A percentile compares a stretch with the other conserved stretches of the same genome.
These are phyloP conservation scores for Decorospora gaudefroyi DNA, from an alignment of 2,329 filamentous ascomycete species.

Conservation along the genomic window DNA sequence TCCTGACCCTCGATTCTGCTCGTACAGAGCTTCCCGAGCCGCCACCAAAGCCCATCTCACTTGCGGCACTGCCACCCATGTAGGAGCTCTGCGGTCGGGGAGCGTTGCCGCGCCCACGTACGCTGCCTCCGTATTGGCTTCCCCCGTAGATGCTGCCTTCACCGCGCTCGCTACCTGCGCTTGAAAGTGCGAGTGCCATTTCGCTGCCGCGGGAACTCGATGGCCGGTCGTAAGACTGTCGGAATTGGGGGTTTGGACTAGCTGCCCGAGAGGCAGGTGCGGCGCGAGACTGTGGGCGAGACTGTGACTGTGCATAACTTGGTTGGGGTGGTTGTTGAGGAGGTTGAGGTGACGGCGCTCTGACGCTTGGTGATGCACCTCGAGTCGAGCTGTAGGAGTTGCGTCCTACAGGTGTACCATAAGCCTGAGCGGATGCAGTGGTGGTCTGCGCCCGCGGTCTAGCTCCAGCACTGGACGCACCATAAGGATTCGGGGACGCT, in stretches of 20 bases:
- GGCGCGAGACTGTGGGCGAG: slow-evolving; percentile 40
- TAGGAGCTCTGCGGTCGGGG: slow-evolving; percentile 53
- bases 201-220: slow-evolving; percentile 51
- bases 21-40: slow-evolving; percentile 33
- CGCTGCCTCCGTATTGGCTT: slow-evolving; percentile 46
- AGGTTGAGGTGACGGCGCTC: slow-evolving; percentile 32
- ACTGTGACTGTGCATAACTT: slow-evolving; percentile 21
- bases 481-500: slow-evolving; percentile 67
- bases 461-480: slow-evolving; percentile 36
- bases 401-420: slow-evolving; percentile 39
- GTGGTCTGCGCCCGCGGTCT: slow-evolving; percentile 48
- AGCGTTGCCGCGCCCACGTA: slow-evolving; percentile 38
- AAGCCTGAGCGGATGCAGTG: slow-evolving; percentile 41
- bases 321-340: slow-evolving; percentile 46
- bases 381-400: slow-evolving; percentile 47
- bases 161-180: slow-evolving; percentile 44
- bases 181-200: slow-evolving; percentile 54
- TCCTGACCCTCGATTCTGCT: slow-evolving; percentile 58
- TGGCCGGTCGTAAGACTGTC: slow-evolving; percentile 55
- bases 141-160: slow-evolving; percentile 49
- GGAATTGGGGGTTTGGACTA: slow-evolving; percentile 60
- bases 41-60: slow-evolving; percentile 33
- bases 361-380: slow-evolving; percentile 47
- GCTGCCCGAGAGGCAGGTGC: slow-evolving; percentile 49
- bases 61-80: slow-evolving; percentile 43